Conservation (phyloP, 768 basidiomycete species). For the Mycena capillaripes region DNA sequence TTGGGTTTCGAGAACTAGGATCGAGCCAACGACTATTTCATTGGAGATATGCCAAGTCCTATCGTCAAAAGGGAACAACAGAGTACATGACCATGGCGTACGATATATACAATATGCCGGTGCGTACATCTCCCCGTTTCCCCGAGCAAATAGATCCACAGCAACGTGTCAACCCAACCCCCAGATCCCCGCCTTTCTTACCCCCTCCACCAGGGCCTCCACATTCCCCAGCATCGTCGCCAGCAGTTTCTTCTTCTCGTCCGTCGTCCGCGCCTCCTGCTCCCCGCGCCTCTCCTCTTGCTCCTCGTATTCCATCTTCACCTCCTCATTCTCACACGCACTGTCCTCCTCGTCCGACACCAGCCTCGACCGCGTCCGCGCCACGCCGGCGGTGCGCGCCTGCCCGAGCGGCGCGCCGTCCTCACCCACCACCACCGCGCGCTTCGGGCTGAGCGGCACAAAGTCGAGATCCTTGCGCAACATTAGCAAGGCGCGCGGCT, state of each 20-base stretch:
- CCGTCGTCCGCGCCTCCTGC: slow-evolving; percentile 66
- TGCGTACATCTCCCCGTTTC: neutral
- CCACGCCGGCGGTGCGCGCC: slow-evolving; percentile 16
- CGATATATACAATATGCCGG: too few relatives aligned
- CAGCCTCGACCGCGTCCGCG: slow-evolving; percentile 28
- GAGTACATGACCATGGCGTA: too few relatives aligned
- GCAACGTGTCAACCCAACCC: slow-evolving; percentile 62
- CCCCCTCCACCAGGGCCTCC: slow-evolving; percentile 90
- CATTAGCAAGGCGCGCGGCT: slow-evolving; percentile 72
- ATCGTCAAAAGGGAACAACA: too few relatives aligned
- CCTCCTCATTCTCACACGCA: neutral
- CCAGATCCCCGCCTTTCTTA: slow-evolving; percentile 90
- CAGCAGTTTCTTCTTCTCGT: slow-evolving; percentile 87
- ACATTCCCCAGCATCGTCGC: slow-evolving; percentile 92
- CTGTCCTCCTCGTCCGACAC: slow-evolving; percentile 14
- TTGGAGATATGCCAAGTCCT: too few relatives aligned
- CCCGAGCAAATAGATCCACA: neutral
- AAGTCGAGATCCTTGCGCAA: slow-evolving; percentile 81
- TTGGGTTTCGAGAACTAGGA: too few relatives aligned
- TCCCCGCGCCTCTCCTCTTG: slow-evolving; percentile 35
- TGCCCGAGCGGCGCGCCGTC: slow-evolving; percentile 19
- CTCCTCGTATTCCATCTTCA: slow-evolving; percentile 29
- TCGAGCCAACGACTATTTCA: too few relatives aligned
- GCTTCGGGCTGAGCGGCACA: slow-evolving; percentile 80
- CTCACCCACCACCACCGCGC: slow-evolving; percentile 40